Evolutionary conservation across 2,329 filamentous ascomycete genomes (phyloP).

Genomic region (Hypocreales sp.): DNA sequence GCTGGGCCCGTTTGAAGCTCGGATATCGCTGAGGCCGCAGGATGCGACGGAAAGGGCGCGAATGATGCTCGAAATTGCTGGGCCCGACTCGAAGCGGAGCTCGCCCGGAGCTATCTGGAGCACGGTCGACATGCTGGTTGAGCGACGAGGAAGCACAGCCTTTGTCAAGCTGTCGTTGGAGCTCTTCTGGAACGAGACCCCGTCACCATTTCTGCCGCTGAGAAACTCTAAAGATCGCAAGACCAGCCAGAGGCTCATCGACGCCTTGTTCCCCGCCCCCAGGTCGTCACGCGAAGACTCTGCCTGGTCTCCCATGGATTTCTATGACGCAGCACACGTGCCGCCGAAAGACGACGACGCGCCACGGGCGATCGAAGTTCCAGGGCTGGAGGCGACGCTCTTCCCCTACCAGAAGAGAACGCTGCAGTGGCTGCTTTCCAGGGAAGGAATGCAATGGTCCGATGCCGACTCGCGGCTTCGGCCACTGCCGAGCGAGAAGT

Average conservation of each 20-base stretch:
- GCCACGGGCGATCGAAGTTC: constrained; percentile 23
- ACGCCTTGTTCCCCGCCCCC: constrained; percentile 15
- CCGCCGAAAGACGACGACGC: constrained; percentile 29
- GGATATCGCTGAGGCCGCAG: constrained; percentile 9
- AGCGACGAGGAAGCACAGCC: constrained; percentile 10
- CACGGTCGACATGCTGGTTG: constrained; percentile 14
- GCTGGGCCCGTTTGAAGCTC: constrained; percentile 2
- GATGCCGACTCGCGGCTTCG: constrained; percentile 6
- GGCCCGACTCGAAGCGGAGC: constrained; percentile 4
- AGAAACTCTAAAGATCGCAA: constrained; percentile 13
- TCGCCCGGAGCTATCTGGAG: constrained; percentile 20
- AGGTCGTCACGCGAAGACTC: constrained; percentile 2
- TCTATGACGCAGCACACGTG: constrained; percentile 55
- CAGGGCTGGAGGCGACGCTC: constrained; percentile 31
- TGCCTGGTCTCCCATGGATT: constrained; percentile 34
- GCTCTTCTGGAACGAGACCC: constrained; percentile 27
- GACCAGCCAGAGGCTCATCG: constrained; percentile 19
- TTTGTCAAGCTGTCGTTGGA: constrained; percentile 16
- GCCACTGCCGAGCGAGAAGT: constrained; percentile 3
- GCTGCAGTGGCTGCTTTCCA: constrained; percentile 51
- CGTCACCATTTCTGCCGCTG: constrained; percentile 13
- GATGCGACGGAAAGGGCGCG: constrained; percentile 8
- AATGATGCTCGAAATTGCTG: constrained; percentile 7
- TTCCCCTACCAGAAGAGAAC: constrained; percentile 61
- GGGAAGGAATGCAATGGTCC: constrained; percentile 45